A percentile compares a stretch with the other conserved stretches of the same genome.
phyloP scores from a whole-genome alignment of 768 basidiomycete genomes.

The Lyophyllum decastes region DNA sequence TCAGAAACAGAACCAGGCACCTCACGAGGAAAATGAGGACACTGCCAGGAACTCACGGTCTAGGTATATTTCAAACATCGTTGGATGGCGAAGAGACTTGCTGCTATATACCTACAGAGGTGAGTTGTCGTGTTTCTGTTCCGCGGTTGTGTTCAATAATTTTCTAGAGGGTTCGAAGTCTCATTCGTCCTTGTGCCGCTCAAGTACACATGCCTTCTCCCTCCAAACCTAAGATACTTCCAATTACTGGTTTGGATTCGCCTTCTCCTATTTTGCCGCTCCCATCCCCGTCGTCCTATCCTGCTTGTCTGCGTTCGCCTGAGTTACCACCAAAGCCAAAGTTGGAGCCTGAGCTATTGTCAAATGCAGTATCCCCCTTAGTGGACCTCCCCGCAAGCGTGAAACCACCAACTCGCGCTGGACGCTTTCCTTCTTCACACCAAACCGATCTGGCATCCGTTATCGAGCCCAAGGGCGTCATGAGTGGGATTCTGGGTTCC shows the following conservation, averaged over 20 bases:
- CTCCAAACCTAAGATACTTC: conserved; percentile 6
- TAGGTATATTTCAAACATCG: background rate
- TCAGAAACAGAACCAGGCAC: background rate
- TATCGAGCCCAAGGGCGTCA: background rate
- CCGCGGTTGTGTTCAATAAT: background rate
- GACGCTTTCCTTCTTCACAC: no score
- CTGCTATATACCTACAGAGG: background rate
- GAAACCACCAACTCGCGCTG: background rate
- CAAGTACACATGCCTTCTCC: background rate
- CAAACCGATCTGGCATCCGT: background rate
- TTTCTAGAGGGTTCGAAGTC: background rate
- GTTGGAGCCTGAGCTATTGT: background rate
- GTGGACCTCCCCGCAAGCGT: background rate
- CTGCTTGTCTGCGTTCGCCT: background rate
- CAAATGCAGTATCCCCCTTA: background rate
- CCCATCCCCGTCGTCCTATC: background rate
- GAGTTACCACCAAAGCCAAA: background rate
- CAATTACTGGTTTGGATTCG: background rate
- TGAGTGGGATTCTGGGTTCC: background rate
- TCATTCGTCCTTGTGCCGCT: background rate
- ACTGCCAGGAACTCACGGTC: background rate
- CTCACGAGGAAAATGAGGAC: background rate
- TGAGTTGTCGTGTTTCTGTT: background rate
- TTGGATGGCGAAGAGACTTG: background rate
- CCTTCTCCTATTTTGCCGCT: conserved; percentile 16